phyloP scores from a whole-genome alignment of 2,329 filamentous ascomycete genomes.

The Venturia effusa region DNA sequence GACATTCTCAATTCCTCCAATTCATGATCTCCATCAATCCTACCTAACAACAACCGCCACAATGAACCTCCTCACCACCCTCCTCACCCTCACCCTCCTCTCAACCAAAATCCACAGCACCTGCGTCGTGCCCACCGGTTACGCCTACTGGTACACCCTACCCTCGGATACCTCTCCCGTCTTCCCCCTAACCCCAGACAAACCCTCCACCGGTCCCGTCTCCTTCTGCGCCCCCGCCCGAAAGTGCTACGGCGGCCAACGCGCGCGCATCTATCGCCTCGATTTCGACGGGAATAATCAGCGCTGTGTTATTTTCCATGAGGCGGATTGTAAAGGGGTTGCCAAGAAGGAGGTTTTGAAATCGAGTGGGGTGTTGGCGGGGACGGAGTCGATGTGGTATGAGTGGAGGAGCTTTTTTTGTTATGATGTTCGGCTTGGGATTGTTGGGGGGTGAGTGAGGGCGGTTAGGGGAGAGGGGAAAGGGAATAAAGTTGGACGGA shows the following conservation, averaged over 20 bases:
- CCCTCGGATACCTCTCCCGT: not conserved
- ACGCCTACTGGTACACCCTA: not conserved
- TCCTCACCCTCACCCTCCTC: not conserved
- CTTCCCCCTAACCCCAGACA: not conserved
- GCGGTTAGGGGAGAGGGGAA: not conserved
- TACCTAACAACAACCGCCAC: not conserved
- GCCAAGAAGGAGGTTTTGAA: not conserved
- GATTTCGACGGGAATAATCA: not conserved
- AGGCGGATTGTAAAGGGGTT: not conserved
- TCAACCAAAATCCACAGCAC: not conserved
- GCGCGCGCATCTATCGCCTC: not conserved
- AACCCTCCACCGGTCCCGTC: not conserved
- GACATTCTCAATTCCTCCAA: not conserved
- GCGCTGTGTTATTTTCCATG: not conserved
- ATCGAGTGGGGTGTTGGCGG: not conserved
- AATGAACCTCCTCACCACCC: not conserved
- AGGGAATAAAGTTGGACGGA: too few species aligned
- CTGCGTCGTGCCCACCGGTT: not conserved
- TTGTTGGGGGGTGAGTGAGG: not conserved
- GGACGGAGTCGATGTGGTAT: not conserved
- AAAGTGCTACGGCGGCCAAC: not conserved
- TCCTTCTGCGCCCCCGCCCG: not conserved
- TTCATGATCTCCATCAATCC: not conserved
- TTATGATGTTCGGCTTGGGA: not conserved
- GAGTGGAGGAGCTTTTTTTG: not conserved